Evolutionary conservation across 108 stramenopile genomes (phyloP).

Genomic region (Cyclotella cryptica): DNA sequence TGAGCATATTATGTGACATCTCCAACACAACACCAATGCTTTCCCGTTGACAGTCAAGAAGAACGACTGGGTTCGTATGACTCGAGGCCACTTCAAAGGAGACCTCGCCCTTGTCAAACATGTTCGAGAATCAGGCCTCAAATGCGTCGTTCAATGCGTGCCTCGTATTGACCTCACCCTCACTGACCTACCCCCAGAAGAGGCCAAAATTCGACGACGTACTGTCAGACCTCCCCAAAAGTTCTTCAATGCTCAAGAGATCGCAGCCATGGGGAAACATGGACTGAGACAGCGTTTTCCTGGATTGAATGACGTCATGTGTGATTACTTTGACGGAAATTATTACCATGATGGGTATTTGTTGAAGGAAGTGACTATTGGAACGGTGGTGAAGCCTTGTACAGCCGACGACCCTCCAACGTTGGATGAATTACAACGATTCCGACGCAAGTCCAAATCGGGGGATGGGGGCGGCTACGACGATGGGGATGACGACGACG

Average conservation of each 20-base stretch:
- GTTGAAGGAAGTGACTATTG: slow-evolving; percentile 93
- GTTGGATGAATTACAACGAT: slow-evolving; percentile 92
- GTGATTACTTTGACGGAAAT: slow-evolving; percentile 91
- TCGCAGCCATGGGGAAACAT: slow-evolving; percentile 76
- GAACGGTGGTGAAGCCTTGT: slow-evolving; percentile 87
- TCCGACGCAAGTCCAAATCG: slow-evolving; percentile 76
- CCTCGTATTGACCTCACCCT: slow-evolving; percentile 92
- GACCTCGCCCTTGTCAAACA: slow-evolving; percentile 94
- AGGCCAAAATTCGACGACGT: slow-evolving; percentile 80
- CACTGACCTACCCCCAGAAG: slow-evolving; percentile 74
- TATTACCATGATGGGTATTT: slow-evolving; percentile 95
- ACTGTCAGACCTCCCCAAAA: slow-evolving; percentile 92
- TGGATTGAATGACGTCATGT: slow-evolving; percentile 73
- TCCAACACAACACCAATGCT: not conserved
- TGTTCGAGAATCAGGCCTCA: slow-evolving; percentile 91
- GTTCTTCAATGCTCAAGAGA: slow-evolving; percentile 91
- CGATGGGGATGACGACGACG: slow-evolving; percentile 74
- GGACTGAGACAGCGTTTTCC: slow-evolving; percentile 74
- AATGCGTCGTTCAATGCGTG: slow-evolving; percentile 92
- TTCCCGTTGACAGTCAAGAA: slow-evolving; percentile 68
- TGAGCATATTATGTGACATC: not conserved
- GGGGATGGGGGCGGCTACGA: slow-evolving; percentile 60
- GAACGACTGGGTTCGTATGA: slow-evolving; percentile 96
- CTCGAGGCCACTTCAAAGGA: slow-evolving; percentile 94
- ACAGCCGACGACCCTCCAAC: slow-evolving; percentile 91